These are phyloP conservation scores for Xenoacremonium recifei DNA, from an alignment of 2,329 filamentous ascomycete genomes.

Conservation along the genomic window DNA sequence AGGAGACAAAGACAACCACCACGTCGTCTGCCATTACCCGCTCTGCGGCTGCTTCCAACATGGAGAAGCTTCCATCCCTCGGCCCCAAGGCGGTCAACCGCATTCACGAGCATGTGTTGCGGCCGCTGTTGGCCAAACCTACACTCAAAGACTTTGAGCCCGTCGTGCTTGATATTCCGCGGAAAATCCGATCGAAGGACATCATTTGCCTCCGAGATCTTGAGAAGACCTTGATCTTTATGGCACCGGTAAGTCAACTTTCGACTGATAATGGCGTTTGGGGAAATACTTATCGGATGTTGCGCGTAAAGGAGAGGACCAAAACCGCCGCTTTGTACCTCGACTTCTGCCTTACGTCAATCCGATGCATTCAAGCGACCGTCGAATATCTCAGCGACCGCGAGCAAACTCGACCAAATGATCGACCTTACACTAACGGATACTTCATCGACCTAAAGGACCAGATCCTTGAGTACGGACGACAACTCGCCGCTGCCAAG, in stretches of 20 bases:
- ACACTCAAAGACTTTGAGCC: constrained; percentile 77
- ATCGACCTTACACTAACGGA: constrained; percentile 90
- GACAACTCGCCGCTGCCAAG: constrained; percentile 75
- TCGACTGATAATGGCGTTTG: constrained; percentile 54
- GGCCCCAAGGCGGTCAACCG: constrained; percentile 69
- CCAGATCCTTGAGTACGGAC: constrained; percentile 87
- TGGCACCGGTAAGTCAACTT: constrained; percentile 85
- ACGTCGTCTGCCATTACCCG: constrained; percentile 53
- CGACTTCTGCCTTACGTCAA: constrained; percentile 85
- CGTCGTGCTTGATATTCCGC: constrained; percentile 74
- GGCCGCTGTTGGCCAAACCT: constrained; percentile 72
- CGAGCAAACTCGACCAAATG: constrained; percentile 79
- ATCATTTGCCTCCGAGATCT: constrained; percentile 91
- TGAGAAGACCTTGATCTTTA: constrained; percentile 88
- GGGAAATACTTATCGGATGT: constrained; percentile 68
- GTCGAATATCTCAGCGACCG: constrained; percentile 82
- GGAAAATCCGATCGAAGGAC: constrained; percentile 77
- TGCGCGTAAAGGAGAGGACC: constrained; percentile 74
- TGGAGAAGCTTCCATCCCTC: constrained; percentile 57
- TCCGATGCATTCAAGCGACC: constrained; percentile 86
- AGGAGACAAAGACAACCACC: constrained; percentile 40
- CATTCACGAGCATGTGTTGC: constrained; percentile 76
- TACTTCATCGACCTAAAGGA: constrained; percentile 97
- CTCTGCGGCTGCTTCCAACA: constrained; percentile 50
- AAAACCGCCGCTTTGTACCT: constrained; percentile 71